These are phyloP conservation scores for Durusdinium trenchii DNA, from an alignment of 73 alveolate genomes.

Conservation along the genomic window DNA sequence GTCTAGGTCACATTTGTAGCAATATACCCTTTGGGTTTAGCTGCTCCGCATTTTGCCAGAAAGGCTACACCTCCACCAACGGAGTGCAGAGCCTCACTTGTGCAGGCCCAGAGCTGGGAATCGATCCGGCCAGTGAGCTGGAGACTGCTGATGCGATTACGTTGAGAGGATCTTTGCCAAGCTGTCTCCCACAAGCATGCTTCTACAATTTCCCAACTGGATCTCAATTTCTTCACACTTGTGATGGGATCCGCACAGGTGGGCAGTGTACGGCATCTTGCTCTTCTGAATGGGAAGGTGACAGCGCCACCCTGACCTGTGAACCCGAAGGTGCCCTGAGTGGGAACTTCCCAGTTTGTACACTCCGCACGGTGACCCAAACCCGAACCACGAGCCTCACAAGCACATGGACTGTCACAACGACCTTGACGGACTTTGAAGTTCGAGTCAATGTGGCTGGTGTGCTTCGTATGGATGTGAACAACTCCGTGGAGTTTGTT, in stretches of 20 bases:
- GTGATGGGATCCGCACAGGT: slow-evolving; percentile 51
- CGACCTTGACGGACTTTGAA: slow-evolving; percentile 16
- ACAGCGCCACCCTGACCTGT: background rate
- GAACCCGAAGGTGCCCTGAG: slow-evolving; percentile 11
- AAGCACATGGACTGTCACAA: background rate
- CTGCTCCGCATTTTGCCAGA: slow-evolving; percentile 44
- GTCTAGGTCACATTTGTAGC: slow-evolving; percentile 1
- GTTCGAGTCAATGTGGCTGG: slow-evolving; percentile 35
- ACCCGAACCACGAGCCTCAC: slow-evolving; percentile 5
- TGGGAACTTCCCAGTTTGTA: slow-evolving; percentile 26
- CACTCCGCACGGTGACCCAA: background rate
- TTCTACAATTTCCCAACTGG: slow-evolving; percentile 57
- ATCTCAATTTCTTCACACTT: background rate
- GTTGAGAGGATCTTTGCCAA: slow-evolving; percentile 9
- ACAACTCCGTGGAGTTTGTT: background rate
- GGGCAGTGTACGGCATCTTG: background rate
- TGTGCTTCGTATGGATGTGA: slow-evolving; percentile 18
- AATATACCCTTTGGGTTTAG: background rate
- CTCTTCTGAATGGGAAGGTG: slow-evolving; percentile 21
- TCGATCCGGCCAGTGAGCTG: background rate
- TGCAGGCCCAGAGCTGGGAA: slow-evolving; percentile 18
- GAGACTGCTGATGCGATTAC: background rate
- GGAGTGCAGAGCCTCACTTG: slow-evolving; percentile 53
- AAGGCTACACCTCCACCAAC: slow-evolving; percentile 35
- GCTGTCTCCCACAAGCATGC: slow-evolving; percentile 12